These are phyloP conservation scores for Vaccinium macrocarpon DNA, from an alignment of 148 eudicot species.

Conservation along the genomic window DNA sequence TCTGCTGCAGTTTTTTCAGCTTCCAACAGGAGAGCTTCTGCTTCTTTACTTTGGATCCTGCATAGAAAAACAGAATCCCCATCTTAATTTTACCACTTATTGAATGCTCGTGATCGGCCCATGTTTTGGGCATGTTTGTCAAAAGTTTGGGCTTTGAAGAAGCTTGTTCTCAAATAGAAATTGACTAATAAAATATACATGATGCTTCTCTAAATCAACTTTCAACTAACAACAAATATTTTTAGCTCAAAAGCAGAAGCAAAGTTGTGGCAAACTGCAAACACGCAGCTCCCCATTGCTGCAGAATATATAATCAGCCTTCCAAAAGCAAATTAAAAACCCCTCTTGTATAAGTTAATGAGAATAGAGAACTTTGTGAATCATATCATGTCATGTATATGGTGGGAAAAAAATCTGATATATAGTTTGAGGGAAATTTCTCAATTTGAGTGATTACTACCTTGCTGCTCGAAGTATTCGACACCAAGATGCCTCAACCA, in stretches of 20 bases:
- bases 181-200: neutral
- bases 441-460: slow-evolving; percentile 25
- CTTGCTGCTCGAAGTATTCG: slow-evolving; percentile 81
- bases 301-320: neutral
- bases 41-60: slow-evolving; percentile 79
- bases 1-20: slow-evolving; percentile 68
- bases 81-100: neutral
- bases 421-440: neutral
- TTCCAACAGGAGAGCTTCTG: slow-evolving; percentile 53
- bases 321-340: neutral
- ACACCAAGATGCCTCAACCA: slow-evolving; percentile 99
- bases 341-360: neutral
- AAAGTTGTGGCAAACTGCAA: neutral
- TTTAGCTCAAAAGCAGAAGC: neutral
- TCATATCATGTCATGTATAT: neutral
- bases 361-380: neutral
- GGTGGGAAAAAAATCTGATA: neutral
- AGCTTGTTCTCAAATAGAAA: neutral
- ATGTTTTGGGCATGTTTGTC: neutral
- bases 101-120: neutral
- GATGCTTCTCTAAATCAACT: neutral
- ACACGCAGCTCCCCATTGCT: neutral
- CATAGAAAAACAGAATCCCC: neutral
- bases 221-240: neutral
- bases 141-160: neutral